Percentiles rank a stretch among this genome's conserved stretches.
Evolutionary conservation across 495 filamentous ascomycete genomes (phyloP).

Genomic region (Parmelia sp.): DNA sequence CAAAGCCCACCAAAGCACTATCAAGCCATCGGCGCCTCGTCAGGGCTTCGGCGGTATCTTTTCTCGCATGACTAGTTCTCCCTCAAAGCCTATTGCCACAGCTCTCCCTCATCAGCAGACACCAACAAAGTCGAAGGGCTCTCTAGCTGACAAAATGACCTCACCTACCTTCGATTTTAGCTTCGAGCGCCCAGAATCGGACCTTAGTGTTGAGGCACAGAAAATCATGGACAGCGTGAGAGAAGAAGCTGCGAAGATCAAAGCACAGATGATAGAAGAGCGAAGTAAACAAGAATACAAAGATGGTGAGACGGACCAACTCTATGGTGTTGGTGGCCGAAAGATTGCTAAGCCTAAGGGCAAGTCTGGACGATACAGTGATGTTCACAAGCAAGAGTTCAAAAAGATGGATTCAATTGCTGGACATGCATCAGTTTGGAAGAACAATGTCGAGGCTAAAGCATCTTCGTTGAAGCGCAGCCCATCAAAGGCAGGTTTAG

Average conservation of each 20-base stretch:
- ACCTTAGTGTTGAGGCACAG: slow-evolving; percentile 67
- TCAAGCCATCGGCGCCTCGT: slow-evolving; percentile 55
- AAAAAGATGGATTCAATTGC: slow-evolving; percentile 96
- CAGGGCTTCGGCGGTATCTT: slow-evolving; percentile 42
- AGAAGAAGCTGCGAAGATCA: slow-evolving; percentile 61
- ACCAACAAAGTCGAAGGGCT: slow-evolving; percentile 40
- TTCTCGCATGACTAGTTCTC: slow-evolving; percentile 13
- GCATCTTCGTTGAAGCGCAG: slow-evolving; percentile 60
- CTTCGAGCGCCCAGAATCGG: slow-evolving; percentile 50
- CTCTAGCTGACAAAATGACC: slow-evolving; percentile 33
- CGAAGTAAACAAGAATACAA: slow-evolving; percentile 40
- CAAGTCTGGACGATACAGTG: slow-evolving; percentile 68
- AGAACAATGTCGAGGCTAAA: slow-evolving; percentile 53
- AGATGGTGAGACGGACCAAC: slow-evolving; percentile 33
- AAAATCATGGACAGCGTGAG: slow-evolving; percentile 72
- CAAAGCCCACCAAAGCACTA: slow-evolving; percentile 64
- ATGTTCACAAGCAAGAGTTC: slow-evolving; percentile 78
- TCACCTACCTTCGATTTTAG: slow-evolving; percentile 72
- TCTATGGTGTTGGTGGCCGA: slow-evolving; percentile 43
- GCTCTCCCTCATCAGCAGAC: slow-evolving; percentile 4
- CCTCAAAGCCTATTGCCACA: neutral
- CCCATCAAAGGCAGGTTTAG: slow-evolving; percentile 22
- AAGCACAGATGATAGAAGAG: slow-evolving; percentile 53
- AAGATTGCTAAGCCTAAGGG: slow-evolving; percentile 75
- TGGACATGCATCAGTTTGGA: slow-evolving; percentile 72